These are phyloP conservation scores for Naganishia antarctica DNA, from an alignment of 768 basidiomycete genomes.

Conservation along the genomic window DNA sequence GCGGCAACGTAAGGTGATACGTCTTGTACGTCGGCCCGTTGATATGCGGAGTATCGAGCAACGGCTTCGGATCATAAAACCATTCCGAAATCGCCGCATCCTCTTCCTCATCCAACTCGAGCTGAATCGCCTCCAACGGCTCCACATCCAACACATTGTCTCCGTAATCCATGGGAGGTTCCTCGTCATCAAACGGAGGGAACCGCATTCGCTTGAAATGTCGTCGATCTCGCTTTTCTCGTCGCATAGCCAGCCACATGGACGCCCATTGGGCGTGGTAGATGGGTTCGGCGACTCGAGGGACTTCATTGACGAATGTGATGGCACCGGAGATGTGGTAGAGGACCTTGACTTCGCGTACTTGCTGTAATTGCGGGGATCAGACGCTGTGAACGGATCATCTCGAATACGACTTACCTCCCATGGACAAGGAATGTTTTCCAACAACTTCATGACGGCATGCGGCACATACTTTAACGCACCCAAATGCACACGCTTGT, in stretches of 20 bases:
- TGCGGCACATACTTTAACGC: constrained; percentile 94
- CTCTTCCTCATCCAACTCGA: constrained; percentile 88
- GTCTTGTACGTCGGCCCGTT: constrained; percentile 90
- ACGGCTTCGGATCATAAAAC: constrained; percentile 97
- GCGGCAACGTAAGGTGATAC: constrained; percentile 85
- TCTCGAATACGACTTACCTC: constrained; percentile 51
- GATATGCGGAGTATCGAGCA: constrained; percentile 80
- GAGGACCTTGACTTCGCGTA: constrained; percentile 94
- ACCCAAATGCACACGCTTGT: constrained; percentile 98
- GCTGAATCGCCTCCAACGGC: constrained; percentile 92
- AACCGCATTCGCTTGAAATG: constrained; percentile 99
- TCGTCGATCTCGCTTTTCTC: constrained; percentile 95
- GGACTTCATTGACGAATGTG: constrained; percentile 98
- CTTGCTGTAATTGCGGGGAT: constrained; percentile 58
- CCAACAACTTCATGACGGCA: constrained; percentile 96
- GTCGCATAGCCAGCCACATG: constrained; percentile 99
- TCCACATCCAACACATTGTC: constrained; percentile 98
- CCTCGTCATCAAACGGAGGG: constrained; percentile 98
- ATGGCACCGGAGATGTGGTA: constrained; percentile 99
- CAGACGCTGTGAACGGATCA: constrained; percentile 12
- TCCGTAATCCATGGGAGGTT: constrained; percentile 96
- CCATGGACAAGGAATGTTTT: constrained; percentile 97
- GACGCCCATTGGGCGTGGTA: constrained; percentile 99
- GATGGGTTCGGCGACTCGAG: constrained; percentile 90
- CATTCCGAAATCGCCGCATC: constrained; percentile 88